Evolutionary conservation across 148 eudicot genomes (phyloP).

Genomic region (Chenopodium album): DNA sequence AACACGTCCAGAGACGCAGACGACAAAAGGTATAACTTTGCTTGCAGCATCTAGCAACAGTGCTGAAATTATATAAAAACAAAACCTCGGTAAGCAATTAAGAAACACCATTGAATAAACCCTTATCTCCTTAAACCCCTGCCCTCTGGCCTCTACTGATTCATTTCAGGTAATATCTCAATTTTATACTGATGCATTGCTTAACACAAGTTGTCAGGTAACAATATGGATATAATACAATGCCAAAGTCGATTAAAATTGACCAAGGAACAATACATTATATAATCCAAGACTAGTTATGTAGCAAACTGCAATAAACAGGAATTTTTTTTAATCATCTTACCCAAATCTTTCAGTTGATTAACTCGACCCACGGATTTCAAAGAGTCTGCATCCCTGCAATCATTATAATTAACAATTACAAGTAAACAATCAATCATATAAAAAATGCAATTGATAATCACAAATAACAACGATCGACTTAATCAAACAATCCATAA

Average conservation of each 20-base stretch:
- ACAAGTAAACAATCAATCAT: background rate
- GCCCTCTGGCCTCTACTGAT: no score
- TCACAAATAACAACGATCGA: no score
- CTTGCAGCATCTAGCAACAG: constrained; percentile 74
- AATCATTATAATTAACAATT: constrained; percentile 18
- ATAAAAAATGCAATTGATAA: background rate
- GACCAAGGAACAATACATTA: background rate
- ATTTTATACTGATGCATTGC: background rate
- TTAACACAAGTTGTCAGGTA: background rate
- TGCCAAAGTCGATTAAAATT: background rate
- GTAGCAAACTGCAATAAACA: no score
- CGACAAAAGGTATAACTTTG: constrained; percentile 81
- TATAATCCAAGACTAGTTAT: no score
- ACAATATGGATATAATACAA: background rate
- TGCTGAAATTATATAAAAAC: constrained; percentile 45
- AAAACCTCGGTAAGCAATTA: constrained; percentile 4
- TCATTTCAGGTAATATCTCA: no score
- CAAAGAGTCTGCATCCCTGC: constrained; percentile 79
- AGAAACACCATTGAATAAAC: background rate
- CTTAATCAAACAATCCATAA: background rate
- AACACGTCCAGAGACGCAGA: constrained; percentile 90
- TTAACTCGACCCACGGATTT: constrained; percentile 77
- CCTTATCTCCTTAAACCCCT: no score
- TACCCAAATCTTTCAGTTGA: constrained; percentile 89
- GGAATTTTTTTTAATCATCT: background rate